phyloP scores from a whole-genome alignment of 1,284 basidiomycete species.

The Cutaneotrichosporon cavernicola region DNA sequence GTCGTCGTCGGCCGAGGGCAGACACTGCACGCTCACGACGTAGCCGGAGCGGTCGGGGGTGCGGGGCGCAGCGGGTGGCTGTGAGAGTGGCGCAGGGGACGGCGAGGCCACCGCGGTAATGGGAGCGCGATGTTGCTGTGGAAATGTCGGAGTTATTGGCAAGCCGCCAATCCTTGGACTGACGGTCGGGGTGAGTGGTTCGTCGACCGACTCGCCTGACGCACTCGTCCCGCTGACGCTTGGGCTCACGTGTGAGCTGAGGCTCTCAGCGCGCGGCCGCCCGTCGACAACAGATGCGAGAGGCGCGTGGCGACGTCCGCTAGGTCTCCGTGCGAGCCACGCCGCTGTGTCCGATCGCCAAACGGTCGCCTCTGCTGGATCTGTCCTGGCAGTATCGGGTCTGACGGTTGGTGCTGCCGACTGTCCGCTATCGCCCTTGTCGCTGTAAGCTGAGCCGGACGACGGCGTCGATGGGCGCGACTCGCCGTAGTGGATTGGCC shows the following conservation, averaged over 20 bases:
- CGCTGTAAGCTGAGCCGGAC: background rate
- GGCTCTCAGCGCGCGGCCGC: conserved; percentile 2
- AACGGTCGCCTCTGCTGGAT: background rate
- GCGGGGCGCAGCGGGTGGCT: background rate
- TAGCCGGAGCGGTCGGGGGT: conserved; percentile 25
- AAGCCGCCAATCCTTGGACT: background rate
- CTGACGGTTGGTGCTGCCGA: background rate
- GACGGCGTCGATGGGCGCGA: conserved; percentile 7
- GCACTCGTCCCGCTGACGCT: background rate
- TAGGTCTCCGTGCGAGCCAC: conserved; percentile 25
- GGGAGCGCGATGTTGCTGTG: background rate
- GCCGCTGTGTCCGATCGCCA: conserved; percentile 17
- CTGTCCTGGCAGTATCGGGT: background rate
- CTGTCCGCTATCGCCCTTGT: background rate
- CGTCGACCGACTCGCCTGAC: conserved; percentile 10
- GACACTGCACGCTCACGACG: conserved; percentile 37
- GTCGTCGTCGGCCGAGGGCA: conserved; percentile 28
- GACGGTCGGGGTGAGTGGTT: conserved; percentile 7
- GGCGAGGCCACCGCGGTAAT: background rate
- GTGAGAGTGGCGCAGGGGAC: background rate
- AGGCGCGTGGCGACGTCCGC: conserved; percentile 1
- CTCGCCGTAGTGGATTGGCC: background rate
- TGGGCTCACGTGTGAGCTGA: background rate
- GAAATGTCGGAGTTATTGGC: background rate
- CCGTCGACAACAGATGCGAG: background rate